These are phyloP conservation scores for Candida insectalens DNA, from an alignment of 805 yeast species.

Conservation along the genomic window DNA sequence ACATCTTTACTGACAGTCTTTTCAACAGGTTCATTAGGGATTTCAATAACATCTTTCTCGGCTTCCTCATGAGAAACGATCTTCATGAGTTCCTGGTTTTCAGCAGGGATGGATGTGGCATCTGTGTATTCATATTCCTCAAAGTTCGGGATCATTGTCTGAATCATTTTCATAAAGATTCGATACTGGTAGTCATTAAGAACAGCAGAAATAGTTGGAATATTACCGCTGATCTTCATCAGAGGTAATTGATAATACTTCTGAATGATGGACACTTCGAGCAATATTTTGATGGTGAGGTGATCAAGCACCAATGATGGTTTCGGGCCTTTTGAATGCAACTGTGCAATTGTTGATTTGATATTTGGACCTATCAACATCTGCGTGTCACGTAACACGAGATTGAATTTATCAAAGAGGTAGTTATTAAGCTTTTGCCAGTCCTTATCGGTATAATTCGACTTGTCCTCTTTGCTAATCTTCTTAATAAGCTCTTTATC, in stretches of 20 bases:
- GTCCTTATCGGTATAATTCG: slow-evolving; percentile 49
- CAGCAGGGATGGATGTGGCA: neutral
- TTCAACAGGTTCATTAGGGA: slow-evolving; percentile 1
- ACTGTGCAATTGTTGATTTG: slow-evolving; percentile 64
- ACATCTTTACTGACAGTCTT: neutral
- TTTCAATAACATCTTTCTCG: neutral
- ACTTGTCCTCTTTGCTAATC: slow-evolving; percentile 52
- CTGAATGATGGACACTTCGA: slow-evolving; percentile 83
- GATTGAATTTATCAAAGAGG: slow-evolving; percentile 82
- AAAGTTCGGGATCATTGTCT: slow-evolving; percentile 52
- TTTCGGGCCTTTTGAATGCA: slow-evolving; percentile 38
- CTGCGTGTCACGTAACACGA: slow-evolving; percentile 78
- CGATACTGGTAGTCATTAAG: slow-evolving; percentile 88
- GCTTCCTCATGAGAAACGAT: slow-evolving; percentile 5
- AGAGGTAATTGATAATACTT: slow-evolving; percentile 65
- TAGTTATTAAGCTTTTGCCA: slow-evolving; percentile 67
- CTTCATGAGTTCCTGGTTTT: neutral
- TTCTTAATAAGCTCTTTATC: slow-evolving; percentile 59
- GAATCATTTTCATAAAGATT: slow-evolving; percentile 70
- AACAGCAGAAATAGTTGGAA: slow-evolving; percentile 63
- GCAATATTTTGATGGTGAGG: slow-evolving; percentile 57
- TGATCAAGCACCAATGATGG: slow-evolving; percentile 65
- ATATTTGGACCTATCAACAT: slow-evolving; percentile 78
- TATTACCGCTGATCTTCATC: slow-evolving; percentile 63
- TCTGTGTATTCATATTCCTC: too few species aligned